Evolutionary conservation across 1,284 basidiomycete species (phyloP).

Genomic region (Cutaneotrichosporon sp.): DNA sequence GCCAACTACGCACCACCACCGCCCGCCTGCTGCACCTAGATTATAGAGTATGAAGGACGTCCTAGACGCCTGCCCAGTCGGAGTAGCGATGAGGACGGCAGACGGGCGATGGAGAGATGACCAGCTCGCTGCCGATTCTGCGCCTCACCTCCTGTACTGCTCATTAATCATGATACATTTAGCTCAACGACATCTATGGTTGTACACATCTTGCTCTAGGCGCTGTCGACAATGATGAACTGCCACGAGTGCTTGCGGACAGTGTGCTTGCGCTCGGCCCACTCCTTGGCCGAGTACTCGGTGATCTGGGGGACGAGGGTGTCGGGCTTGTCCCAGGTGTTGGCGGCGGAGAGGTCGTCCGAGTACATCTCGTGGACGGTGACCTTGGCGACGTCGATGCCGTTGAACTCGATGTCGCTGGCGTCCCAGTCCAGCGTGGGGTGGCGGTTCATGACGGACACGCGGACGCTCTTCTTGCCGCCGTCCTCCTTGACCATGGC

Average conservation of each 20-base stretch:
- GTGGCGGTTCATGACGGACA: slow-evolving; percentile 39
- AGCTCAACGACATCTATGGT: too few relatives aligned
- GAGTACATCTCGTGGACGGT: slow-evolving; percentile 12
- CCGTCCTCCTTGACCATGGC: slow-evolving; percentile 26
- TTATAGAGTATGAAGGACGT: neutral
- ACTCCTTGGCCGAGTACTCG: slow-evolving; percentile 26
- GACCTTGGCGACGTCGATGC: slow-evolving; percentile 29
- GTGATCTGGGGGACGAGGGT: slow-evolving; percentile 32
- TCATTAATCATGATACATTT: too few relatives aligned
- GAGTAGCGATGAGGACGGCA: too few relatives aligned
- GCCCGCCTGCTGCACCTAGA: slow-evolving; percentile 4
- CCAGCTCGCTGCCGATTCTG: too few relatives aligned
- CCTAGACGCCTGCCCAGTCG: too few relatives aligned
- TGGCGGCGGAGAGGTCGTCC: slow-evolving; percentile 32
- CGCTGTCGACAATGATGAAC: slow-evolving; percentile 8
- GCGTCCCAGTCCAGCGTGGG: slow-evolving; percentile 32
- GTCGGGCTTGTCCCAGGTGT: slow-evolving; percentile 21
- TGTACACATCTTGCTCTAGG: neutral
- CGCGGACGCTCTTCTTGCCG: slow-evolving; percentile 19
- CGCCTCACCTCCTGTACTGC: too few relatives aligned
- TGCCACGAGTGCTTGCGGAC: slow-evolving; percentile 48
- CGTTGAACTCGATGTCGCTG: slow-evolving; percentile 25
- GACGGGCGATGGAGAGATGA: too few relatives aligned
- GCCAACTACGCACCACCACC: slow-evolving; percentile 4
- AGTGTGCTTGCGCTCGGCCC: slow-evolving; percentile 26